Evolutionary conservation across 768 basidiomycete genomes (phyloP).

Genomic region (Pulveroboletus sp.): DNA sequence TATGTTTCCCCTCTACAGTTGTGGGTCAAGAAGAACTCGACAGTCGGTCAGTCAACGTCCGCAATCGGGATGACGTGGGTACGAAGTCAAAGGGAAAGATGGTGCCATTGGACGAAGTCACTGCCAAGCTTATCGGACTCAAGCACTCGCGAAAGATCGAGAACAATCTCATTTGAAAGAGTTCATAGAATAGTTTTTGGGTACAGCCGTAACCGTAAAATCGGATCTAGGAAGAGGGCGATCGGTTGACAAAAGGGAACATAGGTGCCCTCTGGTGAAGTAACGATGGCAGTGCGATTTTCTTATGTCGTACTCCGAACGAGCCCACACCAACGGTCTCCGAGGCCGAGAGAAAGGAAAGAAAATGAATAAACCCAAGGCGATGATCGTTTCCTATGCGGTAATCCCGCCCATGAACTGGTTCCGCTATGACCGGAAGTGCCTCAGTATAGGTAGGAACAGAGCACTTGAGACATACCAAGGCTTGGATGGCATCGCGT

Average conservation of each 20-base stretch:
- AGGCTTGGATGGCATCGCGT: slow-evolving; percentile 70
- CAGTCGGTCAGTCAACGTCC: slow-evolving; percentile 83
- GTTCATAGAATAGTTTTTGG: slow-evolving; percentile 10
- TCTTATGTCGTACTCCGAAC: neutral
- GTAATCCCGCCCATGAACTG: slow-evolving; percentile 33
- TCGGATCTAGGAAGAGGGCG: neutral
- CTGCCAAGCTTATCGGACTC: slow-evolving; percentile 64
- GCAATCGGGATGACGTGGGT: slow-evolving; percentile 91
- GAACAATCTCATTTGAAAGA: slow-evolving; percentile 43
- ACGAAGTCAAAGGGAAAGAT: slow-evolving; percentile 78
- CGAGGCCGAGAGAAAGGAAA: neutral
- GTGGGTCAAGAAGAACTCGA: slow-evolving; percentile 93
- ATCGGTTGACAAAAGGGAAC: neutral
- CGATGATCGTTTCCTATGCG: slow-evolving; percentile 3
- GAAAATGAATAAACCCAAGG: neutral
- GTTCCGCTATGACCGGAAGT: slow-evolving; percentile 24
- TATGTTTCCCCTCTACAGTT: slow-evolving; percentile 43
- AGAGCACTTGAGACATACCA: slow-evolving; percentile 45
- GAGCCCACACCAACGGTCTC: neutral
- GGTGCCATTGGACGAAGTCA: slow-evolving; percentile 64
- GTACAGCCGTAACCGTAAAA: neutral
- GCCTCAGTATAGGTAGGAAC: neutral
- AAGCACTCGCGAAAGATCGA: slow-evolving; percentile 54
- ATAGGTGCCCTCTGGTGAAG: neutral
- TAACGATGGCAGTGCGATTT: neutral